A percentile compares a stretch with the other conserved stretches of the same genome.
phyloP scores from a whole-genome alignment of 257 asterid species.

The Gentiana straminea region DNA sequence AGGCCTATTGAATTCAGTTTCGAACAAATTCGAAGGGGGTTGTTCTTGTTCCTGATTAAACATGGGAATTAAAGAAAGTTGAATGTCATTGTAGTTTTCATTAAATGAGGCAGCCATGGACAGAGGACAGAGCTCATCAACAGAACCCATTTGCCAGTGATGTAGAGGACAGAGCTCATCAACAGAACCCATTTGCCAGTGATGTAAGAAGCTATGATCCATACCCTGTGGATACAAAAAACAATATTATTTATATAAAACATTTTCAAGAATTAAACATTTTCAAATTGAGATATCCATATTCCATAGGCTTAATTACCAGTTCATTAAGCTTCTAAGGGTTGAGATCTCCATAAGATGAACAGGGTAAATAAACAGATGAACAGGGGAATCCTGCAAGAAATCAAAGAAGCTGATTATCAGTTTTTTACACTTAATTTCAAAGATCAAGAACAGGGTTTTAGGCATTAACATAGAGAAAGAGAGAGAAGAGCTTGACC shows the following conservation, averaged over 20 bases:
- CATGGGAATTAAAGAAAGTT: not conserved
- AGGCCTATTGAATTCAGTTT: constrained; percentile 21
- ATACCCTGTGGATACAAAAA: too few relatives aligned
- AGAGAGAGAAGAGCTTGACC: too few relatives aligned
- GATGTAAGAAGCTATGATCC: not conserved
- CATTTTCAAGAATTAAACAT: not conserved
- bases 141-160: constrained; percentile 41
- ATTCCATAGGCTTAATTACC: constrained; percentile 20
- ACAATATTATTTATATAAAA: not conserved
- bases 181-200: constrained; percentile 38
- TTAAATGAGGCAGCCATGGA: constrained; percentile 27
- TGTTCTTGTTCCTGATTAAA: constrained; percentile 21
- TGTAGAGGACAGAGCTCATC: constrained; percentile 22
- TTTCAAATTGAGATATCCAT: not conserved
- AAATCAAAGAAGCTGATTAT: not conserved
- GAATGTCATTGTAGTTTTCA: constrained; percentile 12
- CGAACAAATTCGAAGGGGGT: constrained; percentile 22
- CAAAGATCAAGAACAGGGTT: too few relatives aligned
- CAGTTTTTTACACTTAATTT: too few relatives aligned
- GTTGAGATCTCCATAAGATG: constrained; percentile 40
- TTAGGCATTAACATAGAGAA: too few relatives aligned
- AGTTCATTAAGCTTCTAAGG: constrained; percentile 36
- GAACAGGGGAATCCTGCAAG: constrained; percentile 4
- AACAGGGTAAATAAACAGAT: too few relatives aligned
- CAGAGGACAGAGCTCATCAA: constrained; percentile 33